phyloP scores from a whole-genome alignment of 495 filamentous ascomycete species.

The Podospora didyma region DNA sequence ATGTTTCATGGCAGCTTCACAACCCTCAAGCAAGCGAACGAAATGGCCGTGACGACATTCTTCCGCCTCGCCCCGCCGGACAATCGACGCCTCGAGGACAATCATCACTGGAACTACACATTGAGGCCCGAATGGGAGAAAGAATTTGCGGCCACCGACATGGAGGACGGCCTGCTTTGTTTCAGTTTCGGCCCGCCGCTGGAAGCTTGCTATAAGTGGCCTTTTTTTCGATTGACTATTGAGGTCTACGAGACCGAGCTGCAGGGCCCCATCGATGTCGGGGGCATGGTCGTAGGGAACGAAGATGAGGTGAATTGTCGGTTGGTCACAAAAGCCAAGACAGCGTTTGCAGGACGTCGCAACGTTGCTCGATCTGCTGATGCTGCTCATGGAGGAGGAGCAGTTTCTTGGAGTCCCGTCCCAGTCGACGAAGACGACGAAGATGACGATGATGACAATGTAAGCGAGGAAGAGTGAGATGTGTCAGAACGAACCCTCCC shows the following conservation, averaged over 20 bases:
- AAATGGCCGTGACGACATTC: slow-evolving; percentile 1
- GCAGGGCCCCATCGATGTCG: slow-evolving; percentile 15
- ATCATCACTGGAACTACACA: not conserved
- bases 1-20: slow-evolving; percentile 16
- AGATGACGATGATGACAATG: no score
- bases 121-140: not conserved
- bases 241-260: slow-evolving; percentile 9
- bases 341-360: not conserved
- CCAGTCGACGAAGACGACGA: no score
- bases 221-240: slow-evolving; percentile 15
- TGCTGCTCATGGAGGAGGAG: no score
- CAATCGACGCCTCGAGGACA: slow-evolving; percentile 2
- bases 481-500: no score
- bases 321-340: not conserved
- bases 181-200: slow-evolving; percentile 9
- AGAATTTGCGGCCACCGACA: not conserved
- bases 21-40: slow-evolving; percentile 9
- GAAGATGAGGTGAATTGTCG: not conserved
- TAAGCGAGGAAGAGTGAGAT: no score
- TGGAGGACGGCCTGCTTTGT: not conserved
- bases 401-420: no score
- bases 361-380: no score
- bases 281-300: slow-evolving; percentile 15
- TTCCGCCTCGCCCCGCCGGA: slow-evolving; percentile 3
- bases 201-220: slow-evolving; percentile 5